Conservation (phyloP, 208 protist genomes). For the Leishmania major region DNA sequence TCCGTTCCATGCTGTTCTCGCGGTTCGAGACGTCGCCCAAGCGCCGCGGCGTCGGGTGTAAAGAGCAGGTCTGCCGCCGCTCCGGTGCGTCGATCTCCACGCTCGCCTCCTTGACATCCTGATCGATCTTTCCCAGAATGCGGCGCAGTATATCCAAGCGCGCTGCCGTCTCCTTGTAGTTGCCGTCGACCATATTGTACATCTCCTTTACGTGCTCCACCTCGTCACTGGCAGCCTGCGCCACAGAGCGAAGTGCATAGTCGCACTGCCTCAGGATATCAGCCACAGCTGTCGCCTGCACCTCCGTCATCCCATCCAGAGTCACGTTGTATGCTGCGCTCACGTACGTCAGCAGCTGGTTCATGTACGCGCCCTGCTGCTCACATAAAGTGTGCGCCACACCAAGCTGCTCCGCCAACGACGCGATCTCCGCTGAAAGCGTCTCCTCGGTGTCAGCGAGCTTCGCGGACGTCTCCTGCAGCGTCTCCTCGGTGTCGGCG, state of each 20-base stretch:
- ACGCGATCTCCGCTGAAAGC: constrained; percentile 22
- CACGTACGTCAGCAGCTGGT: constrained; percentile 23
- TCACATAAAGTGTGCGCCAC: constrained; percentile 6
- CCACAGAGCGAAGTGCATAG: constrained; percentile 22
- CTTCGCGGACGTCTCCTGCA: constrained; percentile 36
- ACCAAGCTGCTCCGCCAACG: constrained; percentile 25
- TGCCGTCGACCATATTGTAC: constrained; percentile 36
- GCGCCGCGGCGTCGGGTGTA: background rate
- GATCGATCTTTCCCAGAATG: constrained; percentile 53
- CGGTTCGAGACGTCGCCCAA: constrained; percentile 33
- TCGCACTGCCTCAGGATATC: constrained; percentile 27
- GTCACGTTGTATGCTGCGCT: constrained; percentile 16
- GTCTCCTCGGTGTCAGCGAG: constrained; percentile 35
- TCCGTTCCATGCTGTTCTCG: constrained; percentile 22
- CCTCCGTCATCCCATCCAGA: constrained; percentile 37
- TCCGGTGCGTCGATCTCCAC: constrained; percentile 33
- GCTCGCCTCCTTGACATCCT: constrained; percentile 54
- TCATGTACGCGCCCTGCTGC: constrained; percentile 28
- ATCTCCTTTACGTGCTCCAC: constrained; percentile 39
- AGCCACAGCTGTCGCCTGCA: constrained; percentile 36
- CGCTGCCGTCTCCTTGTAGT: constrained; percentile 38
- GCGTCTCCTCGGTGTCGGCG: constrained; percentile 29
- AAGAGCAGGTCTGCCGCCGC: background rate
- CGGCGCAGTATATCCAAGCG: constrained; percentile 41
- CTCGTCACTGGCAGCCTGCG: constrained; percentile 19